Conservation (phyloP, 768 basidiomycete genomes). For the Lactarius akahatsu region DNA sequence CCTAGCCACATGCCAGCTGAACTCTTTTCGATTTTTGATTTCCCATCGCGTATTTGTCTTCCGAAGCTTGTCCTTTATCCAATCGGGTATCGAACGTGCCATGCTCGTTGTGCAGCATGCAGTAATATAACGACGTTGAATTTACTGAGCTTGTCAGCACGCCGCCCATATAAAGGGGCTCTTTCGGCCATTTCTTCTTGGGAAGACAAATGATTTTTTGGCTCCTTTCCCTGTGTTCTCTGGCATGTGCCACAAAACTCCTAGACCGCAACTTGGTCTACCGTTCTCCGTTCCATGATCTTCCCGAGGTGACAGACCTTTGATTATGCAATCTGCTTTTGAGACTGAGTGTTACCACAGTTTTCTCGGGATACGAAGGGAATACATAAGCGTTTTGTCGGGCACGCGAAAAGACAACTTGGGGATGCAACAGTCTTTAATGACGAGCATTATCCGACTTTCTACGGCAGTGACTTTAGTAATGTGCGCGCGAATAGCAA, state of each 20-base stretch:
- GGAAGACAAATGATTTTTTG: background rate
- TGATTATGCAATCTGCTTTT: background rate
- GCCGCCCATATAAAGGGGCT: background rate
- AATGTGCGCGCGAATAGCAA: constrained; percentile 38
- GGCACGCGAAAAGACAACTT: constrained; percentile 39
- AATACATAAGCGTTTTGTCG: constrained; percentile 41
- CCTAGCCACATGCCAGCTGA: background rate
- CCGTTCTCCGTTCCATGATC: constrained; percentile 38
- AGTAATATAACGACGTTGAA: background rate
- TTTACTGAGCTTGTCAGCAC: background rate
- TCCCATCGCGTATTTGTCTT: background rate
- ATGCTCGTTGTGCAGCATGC: background rate
- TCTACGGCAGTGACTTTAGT: constrained; percentile 49
- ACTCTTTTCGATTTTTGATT: background rate
- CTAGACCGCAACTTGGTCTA: constrained; percentile 45
- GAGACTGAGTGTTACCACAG: constrained; percentile 32
- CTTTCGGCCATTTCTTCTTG: background rate
- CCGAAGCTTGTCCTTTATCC: background rate
- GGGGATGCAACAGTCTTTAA: constrained; percentile 40
- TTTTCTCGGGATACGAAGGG: constrained; percentile 40
- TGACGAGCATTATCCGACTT: constrained; percentile 52
- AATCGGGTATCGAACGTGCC: background rate
- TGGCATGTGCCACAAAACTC: constrained; percentile 16
- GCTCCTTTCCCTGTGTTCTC: constrained; percentile 2
- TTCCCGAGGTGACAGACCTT: constrained; percentile 23